These are phyloP conservation scores for Auricularia auricula-judae DNA, from an alignment of 768 basidiomycete species.

Conservation along the genomic window DNA sequence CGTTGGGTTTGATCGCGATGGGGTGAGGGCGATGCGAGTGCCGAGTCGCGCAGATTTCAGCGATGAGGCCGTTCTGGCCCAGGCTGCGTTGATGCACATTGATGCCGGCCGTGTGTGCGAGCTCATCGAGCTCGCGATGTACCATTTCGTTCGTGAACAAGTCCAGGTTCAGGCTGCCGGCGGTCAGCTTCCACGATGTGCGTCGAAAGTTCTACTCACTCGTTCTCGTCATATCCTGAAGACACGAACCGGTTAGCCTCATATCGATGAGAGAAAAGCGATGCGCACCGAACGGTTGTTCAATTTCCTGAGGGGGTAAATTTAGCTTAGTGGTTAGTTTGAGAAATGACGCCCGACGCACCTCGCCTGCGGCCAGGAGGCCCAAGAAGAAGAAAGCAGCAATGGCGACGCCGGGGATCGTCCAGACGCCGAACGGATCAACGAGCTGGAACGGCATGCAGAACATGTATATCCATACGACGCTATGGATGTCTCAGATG, in stretches of 20 bases:
- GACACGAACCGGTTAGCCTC: not conserved
- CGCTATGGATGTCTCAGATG: slow-evolving; percentile 19
- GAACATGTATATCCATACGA: slow-evolving; percentile 65
- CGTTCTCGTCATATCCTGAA: slow-evolving; percentile 44
- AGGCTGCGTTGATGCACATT: slow-evolving; percentile 21
- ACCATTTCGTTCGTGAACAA: slow-evolving; percentile 50
- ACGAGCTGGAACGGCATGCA: slow-evolving; percentile 70
- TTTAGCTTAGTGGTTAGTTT: too few species aligned
- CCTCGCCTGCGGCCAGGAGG: slow-evolving; percentile 57
- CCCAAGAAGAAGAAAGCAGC: slow-evolving; percentile 68
- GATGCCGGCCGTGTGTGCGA: slow-evolving; percentile 38
- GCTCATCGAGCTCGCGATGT: slow-evolving; percentile 42
- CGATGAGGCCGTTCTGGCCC: not conserved
- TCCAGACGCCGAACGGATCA: slow-evolving; percentile 47
- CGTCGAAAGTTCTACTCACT: slow-evolving; percentile 16
- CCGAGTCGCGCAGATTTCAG: not conserved
- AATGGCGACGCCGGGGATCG: slow-evolving; percentile 54
- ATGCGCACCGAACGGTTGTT: slow-evolving; percentile 51
- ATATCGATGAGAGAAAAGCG: not conserved
- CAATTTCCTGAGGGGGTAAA: slow-evolving; percentile 31
- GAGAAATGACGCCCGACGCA: too few species aligned
- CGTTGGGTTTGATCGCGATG: too few species aligned
- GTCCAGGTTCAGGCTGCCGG: slow-evolving; percentile 42
- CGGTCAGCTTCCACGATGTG: not conserved
- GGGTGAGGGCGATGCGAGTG: not conserved